These are phyloP conservation scores for Penicillium griseofulvum DNA, from an alignment of 2,329 filamentous ascomycete genomes.

Conservation along the genomic window DNA sequence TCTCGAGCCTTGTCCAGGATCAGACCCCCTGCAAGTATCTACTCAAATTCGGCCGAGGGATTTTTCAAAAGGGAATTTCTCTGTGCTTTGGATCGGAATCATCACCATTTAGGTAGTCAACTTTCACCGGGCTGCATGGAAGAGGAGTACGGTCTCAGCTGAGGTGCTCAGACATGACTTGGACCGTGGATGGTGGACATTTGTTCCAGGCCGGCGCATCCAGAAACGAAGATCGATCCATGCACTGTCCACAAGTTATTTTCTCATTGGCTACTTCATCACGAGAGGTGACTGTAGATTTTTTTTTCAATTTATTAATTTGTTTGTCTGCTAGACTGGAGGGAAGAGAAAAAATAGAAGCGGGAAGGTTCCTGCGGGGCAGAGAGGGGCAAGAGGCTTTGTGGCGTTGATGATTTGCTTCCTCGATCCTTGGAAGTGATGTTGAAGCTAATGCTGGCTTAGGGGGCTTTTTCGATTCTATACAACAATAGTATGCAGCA, in stretches of 20 bases:
- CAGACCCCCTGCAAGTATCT: constrained; percentile 14
- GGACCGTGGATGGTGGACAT: constrained; percentile 14
- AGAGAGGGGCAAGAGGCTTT: constrained; percentile 12
- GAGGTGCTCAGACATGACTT: neutral
- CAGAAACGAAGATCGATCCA: constrained; percentile 20
- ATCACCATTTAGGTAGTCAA: neutral
- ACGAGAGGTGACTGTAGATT: neutral
- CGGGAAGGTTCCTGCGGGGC: constrained; percentile 20
- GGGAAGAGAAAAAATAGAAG: constrained; percentile 18
- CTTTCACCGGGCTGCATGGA: constrained; percentile 6
- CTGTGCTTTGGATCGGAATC: neutral
- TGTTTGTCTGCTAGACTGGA: neutral
- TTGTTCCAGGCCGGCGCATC: constrained; percentile 11
- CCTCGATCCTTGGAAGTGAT: neutral
- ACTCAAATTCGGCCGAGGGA: neutral
- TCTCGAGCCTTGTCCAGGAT: constrained; percentile 12
- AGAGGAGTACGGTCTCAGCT: constrained; percentile 5
- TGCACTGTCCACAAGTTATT: constrained; percentile 9
- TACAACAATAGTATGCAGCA: neutral
- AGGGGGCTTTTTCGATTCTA: neutral
- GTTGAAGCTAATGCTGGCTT: neutral
- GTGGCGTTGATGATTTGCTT: constrained; percentile 12
- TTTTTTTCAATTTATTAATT: neutral
- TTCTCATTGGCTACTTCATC: constrained; percentile 13
- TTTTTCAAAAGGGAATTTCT: neutral